Percentiles rank a stretch among this genome's conserved stretches.
phyloP scores from a whole-genome alignment of 495 filamentous ascomycete genomes.

The Podospora fimiseda region DNA sequence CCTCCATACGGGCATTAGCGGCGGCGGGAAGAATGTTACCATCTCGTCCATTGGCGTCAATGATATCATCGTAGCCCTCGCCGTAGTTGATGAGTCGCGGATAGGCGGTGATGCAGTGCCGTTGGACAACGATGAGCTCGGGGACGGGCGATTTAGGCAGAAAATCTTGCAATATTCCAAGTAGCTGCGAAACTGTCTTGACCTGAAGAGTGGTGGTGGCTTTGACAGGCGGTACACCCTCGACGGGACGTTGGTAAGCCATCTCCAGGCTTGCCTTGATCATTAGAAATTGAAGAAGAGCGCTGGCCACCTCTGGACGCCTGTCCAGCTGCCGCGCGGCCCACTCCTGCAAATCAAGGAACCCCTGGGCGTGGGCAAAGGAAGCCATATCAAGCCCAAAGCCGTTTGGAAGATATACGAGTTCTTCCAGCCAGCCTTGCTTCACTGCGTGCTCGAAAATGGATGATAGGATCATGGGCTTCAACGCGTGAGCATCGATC shows the following conservation, averaged over 20 bases:
- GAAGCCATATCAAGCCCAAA: constrained; percentile 87
- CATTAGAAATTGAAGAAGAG: constrained; percentile 66
- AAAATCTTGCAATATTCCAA: constrained; percentile 68
- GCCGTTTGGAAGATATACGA: constrained; percentile 65
- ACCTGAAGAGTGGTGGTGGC: constrained; percentile 57
- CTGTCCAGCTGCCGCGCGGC: constrained; percentile 57
- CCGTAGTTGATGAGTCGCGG: constrained; percentile 96
- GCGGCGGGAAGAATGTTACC: constrained; percentile 71
- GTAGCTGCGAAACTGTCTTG: constrained; percentile 74
- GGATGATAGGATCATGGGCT: constrained; percentile 64
- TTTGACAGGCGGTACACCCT: constrained; percentile 46
- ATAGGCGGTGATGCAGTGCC: constrained; percentile 84
- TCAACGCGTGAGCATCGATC: constrained; percentile 67
- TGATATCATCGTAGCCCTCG: constrained; percentile 81
- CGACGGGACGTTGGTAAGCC: constrained; percentile 55
- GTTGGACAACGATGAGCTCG: constrained; percentile 58
- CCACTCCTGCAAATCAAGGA: constrained; percentile 80
- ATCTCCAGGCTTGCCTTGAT: constrained; percentile 81
- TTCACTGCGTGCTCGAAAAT: constrained; percentile 78
- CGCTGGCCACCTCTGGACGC: constrained; percentile 52
- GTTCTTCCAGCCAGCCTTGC: constrained; percentile 74
- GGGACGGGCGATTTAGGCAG: constrained; percentile 41
- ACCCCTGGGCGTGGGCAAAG: constrained; percentile 73
- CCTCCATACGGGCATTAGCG: constrained; percentile 87
- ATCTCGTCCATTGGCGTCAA: constrained; percentile 73